Conservation (phyloP, 2,329 filamentous ascomycete species). For the Aureobasidium sp. region DNA sequence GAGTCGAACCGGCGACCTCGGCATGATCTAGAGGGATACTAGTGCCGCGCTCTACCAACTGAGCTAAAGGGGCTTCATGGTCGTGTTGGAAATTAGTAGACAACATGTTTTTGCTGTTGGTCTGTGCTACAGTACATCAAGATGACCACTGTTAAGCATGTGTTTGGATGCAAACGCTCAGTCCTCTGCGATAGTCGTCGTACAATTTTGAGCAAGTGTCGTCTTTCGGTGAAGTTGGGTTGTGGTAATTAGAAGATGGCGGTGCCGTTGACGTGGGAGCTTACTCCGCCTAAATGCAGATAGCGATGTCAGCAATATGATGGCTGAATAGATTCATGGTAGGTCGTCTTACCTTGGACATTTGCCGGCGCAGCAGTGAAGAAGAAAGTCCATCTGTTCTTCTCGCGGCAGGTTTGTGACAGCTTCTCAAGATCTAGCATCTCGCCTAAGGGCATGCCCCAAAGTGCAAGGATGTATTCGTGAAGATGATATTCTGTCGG, state of each 20-base stretch:
- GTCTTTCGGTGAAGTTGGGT: too few relatives aligned
- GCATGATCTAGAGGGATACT: constrained; percentile 1
- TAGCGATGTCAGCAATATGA: constrained; percentile 2
- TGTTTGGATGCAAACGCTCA: too few relatives aligned
- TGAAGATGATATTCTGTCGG: constrained; percentile 49
- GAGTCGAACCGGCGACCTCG: constrained; percentile 14
- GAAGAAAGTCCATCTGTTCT: constrained; percentile 29
- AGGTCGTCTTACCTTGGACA: constrained; percentile 39
- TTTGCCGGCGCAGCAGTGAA: constrained; percentile 55
- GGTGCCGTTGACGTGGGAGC: constrained; percentile 38
- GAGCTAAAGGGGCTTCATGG: constrained; percentile 8
- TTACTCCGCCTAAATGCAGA: constrained; percentile 29
- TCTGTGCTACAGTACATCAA: too few relatives aligned
- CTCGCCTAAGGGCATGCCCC: constrained; percentile 51
- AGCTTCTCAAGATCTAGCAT: constrained; percentile 48
- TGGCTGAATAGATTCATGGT: background rate
- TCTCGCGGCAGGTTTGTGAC: constrained; percentile 15
- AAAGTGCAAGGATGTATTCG: constrained; percentile 43
- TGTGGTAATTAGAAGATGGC: constrained; percentile 28
- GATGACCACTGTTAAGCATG: background rate
- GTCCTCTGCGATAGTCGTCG: too few relatives aligned
- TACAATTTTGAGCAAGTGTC: too few relatives aligned
- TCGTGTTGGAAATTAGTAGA: background rate
- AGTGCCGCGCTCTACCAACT: constrained; percentile 14
- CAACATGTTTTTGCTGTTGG: background rate